These are phyloP conservation scores for Epichloe glyceriae DNA, from an alignment of 2,329 filamentous ascomycete species.

Conservation along the genomic window DNA sequence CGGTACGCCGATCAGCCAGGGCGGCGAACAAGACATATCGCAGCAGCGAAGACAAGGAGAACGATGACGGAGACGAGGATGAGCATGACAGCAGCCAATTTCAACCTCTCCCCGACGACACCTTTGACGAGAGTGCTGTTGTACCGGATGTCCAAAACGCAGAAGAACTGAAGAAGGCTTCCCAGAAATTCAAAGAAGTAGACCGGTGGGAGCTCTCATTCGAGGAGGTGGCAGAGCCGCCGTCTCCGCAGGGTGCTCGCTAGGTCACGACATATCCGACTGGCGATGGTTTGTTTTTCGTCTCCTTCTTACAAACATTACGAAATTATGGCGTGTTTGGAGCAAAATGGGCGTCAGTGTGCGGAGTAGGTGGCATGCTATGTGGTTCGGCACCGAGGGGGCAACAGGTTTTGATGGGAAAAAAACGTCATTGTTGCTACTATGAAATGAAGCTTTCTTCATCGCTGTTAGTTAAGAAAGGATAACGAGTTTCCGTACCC, in stretches of 20 bases:
- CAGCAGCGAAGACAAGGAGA: conserved; percentile 46
- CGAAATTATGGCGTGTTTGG: not conserved
- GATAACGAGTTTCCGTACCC: no score
- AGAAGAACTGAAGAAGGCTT: conserved; percentile 44
- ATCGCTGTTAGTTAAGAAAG: no score
- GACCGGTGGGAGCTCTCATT: conserved; percentile 56
- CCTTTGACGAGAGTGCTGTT: conserved; percentile 21
- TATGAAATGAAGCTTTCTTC: no score
- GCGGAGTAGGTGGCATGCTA: not conserved
- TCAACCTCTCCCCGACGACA: conserved; percentile 32
- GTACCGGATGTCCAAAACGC: conserved; percentile 25
- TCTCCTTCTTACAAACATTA: not conserved
- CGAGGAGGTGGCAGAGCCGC: conserved; percentile 47
- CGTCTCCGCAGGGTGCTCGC: conserved; percentile 38
- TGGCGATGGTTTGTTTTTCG: not conserved
- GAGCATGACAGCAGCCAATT: conserved; percentile 25
- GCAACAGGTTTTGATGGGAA: no score
- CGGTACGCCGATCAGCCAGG: conserved; percentile 13
- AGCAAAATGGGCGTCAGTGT: not conserved
- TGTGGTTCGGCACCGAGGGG: no score
- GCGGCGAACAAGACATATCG: conserved; percentile 35
- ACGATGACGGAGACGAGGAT: conserved; percentile 27
- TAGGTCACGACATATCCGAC: conserved; percentile 13
- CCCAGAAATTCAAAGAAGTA: conserved; percentile 54
- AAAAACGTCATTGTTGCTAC: no score